A percentile compares a stretch with the other conserved stretches of the same genome.
Evolutionary conservation across 2,329 filamentous ascomycete species (phyloP).

Genomic region (Aureobasidium musti): DNA sequence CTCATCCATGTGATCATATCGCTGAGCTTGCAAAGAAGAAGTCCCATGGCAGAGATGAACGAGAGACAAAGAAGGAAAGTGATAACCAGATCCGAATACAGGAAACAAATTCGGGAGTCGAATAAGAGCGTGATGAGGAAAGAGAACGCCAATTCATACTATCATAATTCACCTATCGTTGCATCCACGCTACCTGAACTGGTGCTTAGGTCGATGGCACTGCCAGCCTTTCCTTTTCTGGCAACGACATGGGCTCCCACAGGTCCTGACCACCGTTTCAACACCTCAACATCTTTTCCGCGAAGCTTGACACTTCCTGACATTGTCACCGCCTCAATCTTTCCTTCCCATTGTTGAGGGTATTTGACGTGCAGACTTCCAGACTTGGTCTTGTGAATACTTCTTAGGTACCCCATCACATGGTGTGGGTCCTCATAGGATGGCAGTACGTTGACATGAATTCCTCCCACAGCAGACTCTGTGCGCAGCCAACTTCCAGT

Average conservation of each 20-base stretch:
- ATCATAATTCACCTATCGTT: constrained; percentile 33
- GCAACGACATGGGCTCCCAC: constrained; percentile 42
- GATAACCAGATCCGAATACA: background rate
- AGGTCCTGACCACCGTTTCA: constrained; percentile 37
- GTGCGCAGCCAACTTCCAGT: constrained; percentile 40
- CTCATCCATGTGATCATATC: too few relatives aligned
- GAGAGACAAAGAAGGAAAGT: background rate
- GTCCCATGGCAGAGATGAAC: background rate
- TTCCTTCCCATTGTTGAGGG: constrained; percentile 48
- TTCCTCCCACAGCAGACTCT: constrained; percentile 42
- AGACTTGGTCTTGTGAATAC: constrained; percentile 43
- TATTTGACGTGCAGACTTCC: constrained; percentile 44
- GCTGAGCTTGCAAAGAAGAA: background rate
- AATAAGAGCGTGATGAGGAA: background rate
- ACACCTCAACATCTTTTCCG: constrained; percentile 44
- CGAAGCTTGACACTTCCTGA: constrained; percentile 45
- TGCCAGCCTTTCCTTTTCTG: constrained; percentile 44
- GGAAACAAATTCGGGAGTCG: too few relatives aligned
- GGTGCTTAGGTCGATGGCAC: constrained; percentile 42
- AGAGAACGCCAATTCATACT: background rate
- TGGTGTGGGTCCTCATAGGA: constrained; percentile 39
- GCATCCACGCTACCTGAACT: constrained; percentile 36
- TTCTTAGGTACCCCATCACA: constrained; percentile 39
- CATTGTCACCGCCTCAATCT: constrained; percentile 42
- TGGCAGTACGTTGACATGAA: constrained; percentile 39